These are phyloP conservation scores for Candida cerambycidarum DNA, from an alignment of 805 yeast genomes.

Conservation along the genomic window DNA sequence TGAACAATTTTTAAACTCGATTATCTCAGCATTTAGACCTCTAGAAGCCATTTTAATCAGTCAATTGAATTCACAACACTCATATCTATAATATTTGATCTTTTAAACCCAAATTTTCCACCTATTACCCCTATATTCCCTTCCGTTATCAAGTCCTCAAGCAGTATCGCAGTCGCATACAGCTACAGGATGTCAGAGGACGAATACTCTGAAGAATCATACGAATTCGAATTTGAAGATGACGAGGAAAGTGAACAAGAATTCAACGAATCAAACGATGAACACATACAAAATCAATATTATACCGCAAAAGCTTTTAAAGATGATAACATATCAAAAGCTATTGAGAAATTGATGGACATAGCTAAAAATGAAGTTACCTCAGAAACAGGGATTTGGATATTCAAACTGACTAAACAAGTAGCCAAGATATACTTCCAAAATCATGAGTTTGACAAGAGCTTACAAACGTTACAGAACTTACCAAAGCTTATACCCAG, in stretches of 20 bases:
- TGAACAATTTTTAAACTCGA: too few species aligned
- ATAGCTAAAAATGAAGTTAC: slow-evolving; percentile 14
- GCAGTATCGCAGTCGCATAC: neutral
- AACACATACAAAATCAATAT: slow-evolving; percentile 30
- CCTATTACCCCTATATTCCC: too few species aligned
- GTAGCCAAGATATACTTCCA: slow-evolving; percentile 35
- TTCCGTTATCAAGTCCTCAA: too few species aligned
- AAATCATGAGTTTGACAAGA: slow-evolving; percentile 21
- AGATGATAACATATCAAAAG: slow-evolving; percentile 29
- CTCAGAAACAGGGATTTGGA: slow-evolving; percentile 28
- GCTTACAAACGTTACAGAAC: slow-evolving; percentile 19
- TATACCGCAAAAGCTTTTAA: slow-evolving; percentile 40
- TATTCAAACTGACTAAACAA: slow-evolving; percentile 42
- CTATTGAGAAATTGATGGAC: slow-evolving; percentile 23
- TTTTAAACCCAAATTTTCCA: too few species aligned
- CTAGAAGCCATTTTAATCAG: too few species aligned
- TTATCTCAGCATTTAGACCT: too few species aligned
- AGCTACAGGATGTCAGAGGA: slow-evolving; percentile 33
- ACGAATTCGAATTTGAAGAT: slow-evolving; percentile 42
- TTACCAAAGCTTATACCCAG: slow-evolving; percentile 24
- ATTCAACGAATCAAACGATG: slow-evolving; percentile 9
- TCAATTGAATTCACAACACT: too few species aligned
- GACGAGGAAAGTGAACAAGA: slow-evolving; percentile 21
- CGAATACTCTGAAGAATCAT: slow-evolving; percentile 39
- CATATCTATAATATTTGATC: too few species aligned